phyloP scores from a whole-genome alignment of 2,329 filamentous ascomycete species.

The Fusarium drepaniforme region DNA sequence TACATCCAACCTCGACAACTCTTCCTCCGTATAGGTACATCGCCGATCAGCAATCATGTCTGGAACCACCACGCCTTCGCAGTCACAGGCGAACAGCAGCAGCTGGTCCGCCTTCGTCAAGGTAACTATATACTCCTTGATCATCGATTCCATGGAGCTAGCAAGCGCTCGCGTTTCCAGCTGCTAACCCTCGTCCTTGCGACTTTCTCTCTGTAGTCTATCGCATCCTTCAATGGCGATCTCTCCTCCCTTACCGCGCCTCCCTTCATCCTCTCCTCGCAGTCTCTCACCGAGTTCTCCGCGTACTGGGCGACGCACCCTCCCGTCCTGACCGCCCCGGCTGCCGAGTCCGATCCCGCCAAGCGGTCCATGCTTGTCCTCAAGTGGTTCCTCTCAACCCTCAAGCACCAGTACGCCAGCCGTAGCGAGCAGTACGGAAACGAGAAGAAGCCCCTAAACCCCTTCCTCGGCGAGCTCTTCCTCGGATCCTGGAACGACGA shows the following conservation, averaged over 20 bases:
- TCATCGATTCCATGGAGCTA: not conserved
- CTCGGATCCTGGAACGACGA: slow-evolving; percentile 90
- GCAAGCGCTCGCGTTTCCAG: slow-evolving; percentile 16
- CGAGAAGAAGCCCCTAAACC: slow-evolving; percentile 98
- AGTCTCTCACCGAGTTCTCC: slow-evolving; percentile 84
- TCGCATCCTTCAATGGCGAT: slow-evolving; percentile 86
- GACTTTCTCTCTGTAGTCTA: slow-evolving; percentile 63
- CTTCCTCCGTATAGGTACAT: slow-evolving; percentile 1
- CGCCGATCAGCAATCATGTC: slow-evolving; percentile 45
- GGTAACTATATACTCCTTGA: slow-evolving; percentile 49
- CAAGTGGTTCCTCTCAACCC: slow-evolving; percentile 94
- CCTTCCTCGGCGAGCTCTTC: slow-evolving; percentile 95
- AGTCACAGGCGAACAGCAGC: slow-evolving; percentile 56
- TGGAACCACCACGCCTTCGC: slow-evolving; percentile 45
- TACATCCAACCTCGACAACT: slow-evolving; percentile 6
- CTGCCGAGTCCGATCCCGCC: slow-evolving; percentile 81
- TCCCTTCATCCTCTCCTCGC: slow-evolving; percentile 84
- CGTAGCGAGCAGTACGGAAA: slow-evolving; percentile 85
- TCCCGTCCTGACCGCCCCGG: slow-evolving; percentile 82
- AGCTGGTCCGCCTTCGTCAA: slow-evolving; percentile 67
- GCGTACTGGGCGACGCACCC: slow-evolving; percentile 88
- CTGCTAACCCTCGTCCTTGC: slow-evolving; percentile 27
- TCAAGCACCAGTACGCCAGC: slow-evolving; percentile 86
- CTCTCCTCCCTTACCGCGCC: slow-evolving; percentile 84
- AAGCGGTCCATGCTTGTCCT: slow-evolving; percentile 90